Conservation (phyloP, 2,329 filamentous ascomycete genomes). For the Epichloe glyceriae region DNA sequence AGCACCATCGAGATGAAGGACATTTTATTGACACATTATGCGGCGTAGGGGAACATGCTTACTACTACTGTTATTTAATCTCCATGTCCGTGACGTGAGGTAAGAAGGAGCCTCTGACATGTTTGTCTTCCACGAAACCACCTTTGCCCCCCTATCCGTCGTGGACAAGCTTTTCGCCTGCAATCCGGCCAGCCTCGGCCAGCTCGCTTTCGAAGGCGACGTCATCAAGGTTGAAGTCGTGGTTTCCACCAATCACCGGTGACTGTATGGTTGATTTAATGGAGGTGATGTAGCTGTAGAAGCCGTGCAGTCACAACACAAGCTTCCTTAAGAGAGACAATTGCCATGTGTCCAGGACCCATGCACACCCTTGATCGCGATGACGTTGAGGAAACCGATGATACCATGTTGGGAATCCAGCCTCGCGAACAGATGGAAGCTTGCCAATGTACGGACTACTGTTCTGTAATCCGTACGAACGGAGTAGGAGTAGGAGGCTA, state of each 20-base stretch:
- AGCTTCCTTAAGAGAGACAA: neutral
- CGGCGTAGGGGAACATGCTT: too few relatives aligned
- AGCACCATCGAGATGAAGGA: too few relatives aligned
- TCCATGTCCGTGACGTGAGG: conserved; percentile 32
- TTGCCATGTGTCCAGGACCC: too few relatives aligned
- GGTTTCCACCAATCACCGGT: conserved; percentile 37
- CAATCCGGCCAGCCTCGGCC: conserved; percentile 5
- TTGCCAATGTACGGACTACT: too few relatives aligned
- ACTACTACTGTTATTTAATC: too few relatives aligned
- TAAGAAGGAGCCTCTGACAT: conserved; percentile 23
- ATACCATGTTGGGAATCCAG: neutral
- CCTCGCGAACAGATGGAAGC: neutral
- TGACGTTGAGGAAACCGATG: neutral
- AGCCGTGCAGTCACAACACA: too few relatives aligned
- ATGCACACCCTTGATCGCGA: neutral
- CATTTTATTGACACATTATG: too few relatives aligned
- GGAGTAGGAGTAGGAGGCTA: too few relatives aligned
- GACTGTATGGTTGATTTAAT: too few relatives aligned
- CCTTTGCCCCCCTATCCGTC: conserved; percentile 25
- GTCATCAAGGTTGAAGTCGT: conserved; percentile 32
- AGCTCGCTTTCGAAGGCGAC: conserved; percentile 20
- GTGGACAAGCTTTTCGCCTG: conserved; percentile 11
- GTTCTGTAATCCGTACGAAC: too few relatives aligned
- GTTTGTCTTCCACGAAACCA: conserved; percentile 31
- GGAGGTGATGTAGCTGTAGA: too few relatives aligned